Evolutionary conservation across 2,329 filamentous ascomycete species (phyloP), one percentile per base, ranked within the genome.

Genomic region (Aureobasidium uvarum): DNA sequence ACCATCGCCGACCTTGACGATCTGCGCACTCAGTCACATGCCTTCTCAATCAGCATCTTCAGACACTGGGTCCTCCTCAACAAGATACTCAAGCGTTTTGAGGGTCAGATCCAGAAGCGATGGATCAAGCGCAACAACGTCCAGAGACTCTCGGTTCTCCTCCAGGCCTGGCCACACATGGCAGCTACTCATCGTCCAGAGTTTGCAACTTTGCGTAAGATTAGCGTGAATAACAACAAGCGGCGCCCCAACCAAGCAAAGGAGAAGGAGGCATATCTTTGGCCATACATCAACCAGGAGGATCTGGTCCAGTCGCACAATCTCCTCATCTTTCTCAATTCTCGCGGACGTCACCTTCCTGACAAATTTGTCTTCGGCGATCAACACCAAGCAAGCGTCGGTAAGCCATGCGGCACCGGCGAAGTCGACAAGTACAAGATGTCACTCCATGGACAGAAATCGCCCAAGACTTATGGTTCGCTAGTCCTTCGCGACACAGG

Each of bases 241-340:
- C 58, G 66, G 2, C 65, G 66, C 14, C 70, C 69, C 3, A 68
- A 68, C 31, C 58, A 56, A 8, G 67, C 68, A 16, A 59, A 25
- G 45, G 45, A 64, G 5, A 65, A 65, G 2, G 76, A 79, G 6
- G 63, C 73, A 10, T 84, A 75, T 66, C 71, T 84, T 48, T 85
- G 79, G 77, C 85, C 85, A 0, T 77, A 81, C 52, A 80, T 87
- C 71, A 88, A 87, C 68, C 75, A 83, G 46, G 82, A 87, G 64
- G 85, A 87, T 68, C 74, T 88, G 0, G 60, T 70, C 0, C 75
- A 79, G 25, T 71, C 78, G 0, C 81, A 79, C 55, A 66, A 73
- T 0, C 69, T 88, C 10, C 76, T 78, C 0, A 71, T 87, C 7
- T 74, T 87, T 23, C 71, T 88, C 13, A 84, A 85, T 64, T 73